Conservation (phyloP, 139 green algal species). For the Tetradesmus obliquus region DNA sequence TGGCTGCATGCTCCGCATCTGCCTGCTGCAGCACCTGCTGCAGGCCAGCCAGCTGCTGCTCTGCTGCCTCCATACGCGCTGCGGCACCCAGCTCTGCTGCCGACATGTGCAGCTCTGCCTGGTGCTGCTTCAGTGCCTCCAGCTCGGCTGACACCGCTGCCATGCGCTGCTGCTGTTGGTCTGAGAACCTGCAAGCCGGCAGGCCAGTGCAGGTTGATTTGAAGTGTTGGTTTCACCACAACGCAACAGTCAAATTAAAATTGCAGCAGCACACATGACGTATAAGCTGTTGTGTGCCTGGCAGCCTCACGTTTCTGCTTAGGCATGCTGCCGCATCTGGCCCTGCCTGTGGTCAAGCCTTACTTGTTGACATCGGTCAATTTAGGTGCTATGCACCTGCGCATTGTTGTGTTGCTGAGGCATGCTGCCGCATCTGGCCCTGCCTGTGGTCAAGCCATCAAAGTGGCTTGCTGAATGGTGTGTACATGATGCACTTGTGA, state of each 20-base stretch:
- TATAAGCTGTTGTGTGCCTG: too few relatives aligned
- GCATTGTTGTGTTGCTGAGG: too few relatives aligned
- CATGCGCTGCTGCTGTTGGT: not conserved
- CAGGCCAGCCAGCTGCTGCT: slow-evolving; percentile 28
- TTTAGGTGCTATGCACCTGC: too few relatives aligned
- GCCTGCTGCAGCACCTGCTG: slow-evolving; percentile 3
- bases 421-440: too few relatives aligned
- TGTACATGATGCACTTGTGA: not conserved
- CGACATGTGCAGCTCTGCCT: slow-evolving; percentile 11
- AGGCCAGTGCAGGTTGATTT: not conserved
- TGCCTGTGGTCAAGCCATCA: not conserved
- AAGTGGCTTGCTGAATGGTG: not conserved
- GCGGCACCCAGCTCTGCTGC: slow-evolving; percentile 22
- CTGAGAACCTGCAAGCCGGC: slow-evolving; percentile 9
- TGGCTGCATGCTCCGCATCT: not conserved
- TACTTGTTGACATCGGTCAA: too few relatives aligned
- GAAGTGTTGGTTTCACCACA: too few relatives aligned
- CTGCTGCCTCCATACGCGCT: slow-evolving; percentile 17
- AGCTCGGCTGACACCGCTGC: not conserved
- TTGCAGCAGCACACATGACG: too few relatives aligned
- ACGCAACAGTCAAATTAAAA: too few relatives aligned
- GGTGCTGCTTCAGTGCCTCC: not conserved
- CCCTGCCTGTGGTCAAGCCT: too few relatives aligned
- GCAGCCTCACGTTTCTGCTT: too few relatives aligned
- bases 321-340: too few relatives aligned